Evolutionary conservation across 345 rosid species (phyloP).

Genomic region (Lenwebbia sp.): DNA sequence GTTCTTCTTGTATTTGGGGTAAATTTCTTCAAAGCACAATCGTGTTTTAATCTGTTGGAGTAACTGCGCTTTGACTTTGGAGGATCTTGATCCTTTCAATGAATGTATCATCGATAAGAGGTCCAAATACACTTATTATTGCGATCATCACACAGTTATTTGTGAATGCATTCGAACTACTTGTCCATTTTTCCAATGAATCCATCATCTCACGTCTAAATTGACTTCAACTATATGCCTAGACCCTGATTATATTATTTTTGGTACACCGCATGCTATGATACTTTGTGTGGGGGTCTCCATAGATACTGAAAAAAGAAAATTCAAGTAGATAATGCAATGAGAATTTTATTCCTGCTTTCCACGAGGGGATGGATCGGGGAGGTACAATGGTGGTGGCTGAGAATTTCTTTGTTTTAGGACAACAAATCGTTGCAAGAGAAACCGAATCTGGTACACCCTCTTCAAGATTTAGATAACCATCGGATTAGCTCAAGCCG

Average conservation of each 20-base stretch:
- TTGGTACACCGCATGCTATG: neutral
- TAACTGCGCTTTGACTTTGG: neutral
- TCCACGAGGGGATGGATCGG: neutral
- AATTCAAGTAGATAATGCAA: neutral
- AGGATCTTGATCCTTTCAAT: neutral
- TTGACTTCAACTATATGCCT: neutral
- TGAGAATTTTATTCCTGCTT: neutral
- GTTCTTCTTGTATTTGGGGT: no score
- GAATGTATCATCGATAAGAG: neutral
- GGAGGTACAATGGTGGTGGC: neutral
- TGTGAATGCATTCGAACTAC: neutral
- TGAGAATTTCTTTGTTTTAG: neutral
- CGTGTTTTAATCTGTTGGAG: neutral
- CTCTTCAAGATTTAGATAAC: neutral
- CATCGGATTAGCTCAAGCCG: neutral
- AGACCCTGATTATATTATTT: neutral
- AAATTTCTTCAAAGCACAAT: neutral
- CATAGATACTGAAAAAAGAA: neutral
- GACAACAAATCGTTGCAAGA: neutral
- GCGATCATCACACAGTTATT: neutral
- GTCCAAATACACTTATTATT: neutral
- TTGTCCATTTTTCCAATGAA: neutral
- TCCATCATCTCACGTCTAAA: neutral
- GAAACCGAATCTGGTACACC: neutral
- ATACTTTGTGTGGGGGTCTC: neutral